Evolutionary conservation across 225 moss, liverwort and hornwort genomes (phyloP), one percentile per base, ranked within the genome.

Genomic region (Sphagnum contortum): DNA sequence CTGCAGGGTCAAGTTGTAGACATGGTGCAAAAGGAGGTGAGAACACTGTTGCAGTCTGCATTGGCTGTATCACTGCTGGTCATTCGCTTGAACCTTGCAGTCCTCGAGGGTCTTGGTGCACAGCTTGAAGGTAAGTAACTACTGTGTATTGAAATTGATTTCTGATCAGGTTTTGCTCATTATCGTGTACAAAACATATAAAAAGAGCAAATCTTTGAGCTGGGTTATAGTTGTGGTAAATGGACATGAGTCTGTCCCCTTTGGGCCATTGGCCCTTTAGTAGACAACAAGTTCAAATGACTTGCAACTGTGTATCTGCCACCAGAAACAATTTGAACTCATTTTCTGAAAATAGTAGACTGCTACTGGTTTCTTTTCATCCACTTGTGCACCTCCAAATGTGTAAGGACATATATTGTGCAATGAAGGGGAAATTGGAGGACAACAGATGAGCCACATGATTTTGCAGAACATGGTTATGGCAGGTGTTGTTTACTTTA

Each of bases 1-100:
- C 73, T 82, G 73, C 75, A 94, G 94, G 94, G 94, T 61, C 94
- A 84, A 62, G 84, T 94, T 83, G 89, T 89, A 60, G 87, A 94
- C 80, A 64, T 94, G 75, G 89, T 94, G 47, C 94, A 94, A 80
- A 83, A 73, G 50, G 94, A 94, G 74, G 94, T 94, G 74, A 91
- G 78, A 73, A 73, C 81, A 59, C 76, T 94, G 13, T 66, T 94
- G 56, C 89, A 88, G 55, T 87, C 89, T 64, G 91, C 94, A 50
- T 72, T 94, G 84, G 85, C 80, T 48, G 77, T 84, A 75, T 86
- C 94, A 68, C 80, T 91, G 68, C 69, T 94, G 58, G 89, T 94
- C 64, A 91, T 94, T 64, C 87, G 81, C 73, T 84, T 89, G 63
- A 94, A 94, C 61, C 82, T 80, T 53, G 74, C 76, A 71, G 83